phyloP scores from a whole-genome alignment of 1,284 basidiomycete species.

The Ganoderma multipileum region DNA sequence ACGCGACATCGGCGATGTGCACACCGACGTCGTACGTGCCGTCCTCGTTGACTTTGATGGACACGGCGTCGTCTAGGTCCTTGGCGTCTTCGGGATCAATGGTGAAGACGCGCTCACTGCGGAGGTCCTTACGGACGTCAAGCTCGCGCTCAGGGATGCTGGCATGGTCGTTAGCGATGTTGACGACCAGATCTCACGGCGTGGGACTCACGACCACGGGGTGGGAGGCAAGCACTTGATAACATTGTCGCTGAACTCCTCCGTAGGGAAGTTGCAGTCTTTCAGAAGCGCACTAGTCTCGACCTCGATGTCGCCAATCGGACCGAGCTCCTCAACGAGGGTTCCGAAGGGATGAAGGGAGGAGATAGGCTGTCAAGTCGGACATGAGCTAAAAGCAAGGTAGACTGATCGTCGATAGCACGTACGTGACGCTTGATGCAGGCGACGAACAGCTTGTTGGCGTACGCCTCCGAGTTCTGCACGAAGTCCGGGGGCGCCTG shows the following conservation, averaged over 20 bases:
- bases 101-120: slow-evolving; percentile 87
- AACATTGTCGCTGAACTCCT: slow-evolving; percentile 94
- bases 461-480: slow-evolving; percentile 91
- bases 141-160: slow-evolving; percentile 93
- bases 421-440: slow-evolving; percentile 96
- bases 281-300: slow-evolving; percentile 97
- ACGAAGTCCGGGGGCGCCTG: slow-evolving; percentile 98
- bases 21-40: slow-evolving; percentile 92
- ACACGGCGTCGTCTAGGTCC: slow-evolving; percentile 95
- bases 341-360: slow-evolving; percentile 99
- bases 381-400: slow-evolving; percentile 23
- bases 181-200: not conserved
- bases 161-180: slow-evolving; percentile 20
- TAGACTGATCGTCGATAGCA: slow-evolving; percentile 26
- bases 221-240: slow-evolving; percentile 94
- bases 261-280: slow-evolving; percentile 97
- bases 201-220: slow-evolving; percentile 83
- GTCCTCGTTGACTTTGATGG: slow-evolving; percentile 87
- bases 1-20: slow-evolving; percentile 95
- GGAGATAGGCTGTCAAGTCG: slow-evolving; percentile 74
- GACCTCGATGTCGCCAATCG: slow-evolving; percentile 98
- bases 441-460: slow-evolving; percentile 93
- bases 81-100: slow-evolving; percentile 92
- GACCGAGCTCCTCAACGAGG: slow-evolving; percentile 96
- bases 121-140: slow-evolving; percentile 87